Conservation (phyloP, 2,329 filamentous ascomycete species). For the Tolypocladium pustulatum region DNA sequence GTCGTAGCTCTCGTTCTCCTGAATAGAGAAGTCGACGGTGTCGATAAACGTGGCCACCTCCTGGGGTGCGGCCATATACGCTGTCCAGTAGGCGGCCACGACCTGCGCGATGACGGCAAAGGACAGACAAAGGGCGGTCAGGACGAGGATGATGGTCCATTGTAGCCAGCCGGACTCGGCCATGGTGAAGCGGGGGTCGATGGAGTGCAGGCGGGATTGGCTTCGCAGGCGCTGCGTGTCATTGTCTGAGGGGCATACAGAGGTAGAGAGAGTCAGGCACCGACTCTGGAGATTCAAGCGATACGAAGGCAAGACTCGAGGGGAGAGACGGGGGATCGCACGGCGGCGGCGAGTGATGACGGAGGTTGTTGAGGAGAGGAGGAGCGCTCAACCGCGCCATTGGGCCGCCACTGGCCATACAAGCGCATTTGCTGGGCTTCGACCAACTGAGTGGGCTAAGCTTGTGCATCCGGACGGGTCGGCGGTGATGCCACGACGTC, state of each 20-base stretch:
- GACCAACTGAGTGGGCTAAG: background rate
- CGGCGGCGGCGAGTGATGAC: background rate
- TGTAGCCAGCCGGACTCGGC: constrained; percentile 38
- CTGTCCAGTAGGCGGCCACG: constrained; percentile 39
- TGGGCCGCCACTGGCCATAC: constrained; percentile 1
- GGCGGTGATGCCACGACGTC: background rate
- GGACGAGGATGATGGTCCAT: constrained; percentile 47
- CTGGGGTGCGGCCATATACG: constrained; percentile 46
- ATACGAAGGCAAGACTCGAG: background rate
- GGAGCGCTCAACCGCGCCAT: constrained; percentile 1
- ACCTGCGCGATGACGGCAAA: constrained; percentile 43
- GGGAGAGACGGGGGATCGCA: background rate
- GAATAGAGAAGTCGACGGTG: constrained; percentile 49
- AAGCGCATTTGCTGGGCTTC: background rate
- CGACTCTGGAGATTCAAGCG: background rate
- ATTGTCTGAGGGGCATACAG: background rate
- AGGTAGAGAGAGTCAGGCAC: background rate
- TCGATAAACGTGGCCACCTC: constrained; percentile 50
- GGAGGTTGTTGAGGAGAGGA: background rate
- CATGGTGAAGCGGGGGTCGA: constrained; percentile 28
- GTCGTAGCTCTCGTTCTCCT: constrained; percentile 56
- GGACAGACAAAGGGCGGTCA: constrained; percentile 47
- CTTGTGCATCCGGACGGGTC: constrained; percentile 1
- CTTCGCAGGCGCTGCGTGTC: constrained; percentile 3
- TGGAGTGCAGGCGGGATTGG: constrained; percentile 5